A percentile compares a stretch with the other conserved stretches of the same genome.
Evolutionary conservation across 345 rosid species (phyloP).

Genomic region (Dipteronia dyeriana): DNA sequence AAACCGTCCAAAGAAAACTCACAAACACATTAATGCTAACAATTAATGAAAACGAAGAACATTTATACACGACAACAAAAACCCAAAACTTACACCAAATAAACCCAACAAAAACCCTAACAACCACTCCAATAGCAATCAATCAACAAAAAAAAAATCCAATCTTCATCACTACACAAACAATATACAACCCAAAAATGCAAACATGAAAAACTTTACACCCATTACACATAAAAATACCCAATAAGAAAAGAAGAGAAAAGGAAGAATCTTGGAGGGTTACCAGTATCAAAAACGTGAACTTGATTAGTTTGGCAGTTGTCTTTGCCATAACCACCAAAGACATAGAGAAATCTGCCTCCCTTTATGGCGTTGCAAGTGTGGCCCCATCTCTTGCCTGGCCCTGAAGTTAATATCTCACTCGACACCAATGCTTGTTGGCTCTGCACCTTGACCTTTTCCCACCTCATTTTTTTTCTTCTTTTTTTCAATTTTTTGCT

Average conservation of each 20-base stretch:
- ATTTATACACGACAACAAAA: slow-evolving; percentile 22
- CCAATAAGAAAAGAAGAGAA: background rate
- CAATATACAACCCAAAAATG: slow-evolving; percentile 13
- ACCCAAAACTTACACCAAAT: background rate
- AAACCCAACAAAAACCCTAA: slow-evolving; percentile 34
- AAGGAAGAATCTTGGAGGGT: slow-evolving; percentile 21
- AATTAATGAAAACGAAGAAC: slow-evolving; percentile 21
- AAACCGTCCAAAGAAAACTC: slow-evolving; percentile 8
- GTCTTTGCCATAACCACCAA: slow-evolving; percentile 90
- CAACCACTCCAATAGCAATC: background rate
- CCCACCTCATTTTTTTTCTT: slow-evolving; percentile 68
- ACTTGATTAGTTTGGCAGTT: slow-evolving; percentile 98
- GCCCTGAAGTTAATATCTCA: slow-evolving; percentile 43
- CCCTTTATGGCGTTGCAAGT: slow-evolving; percentile 90
- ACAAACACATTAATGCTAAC: slow-evolving; percentile 13
- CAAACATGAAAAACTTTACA: slow-evolving; percentile 15
- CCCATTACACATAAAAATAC: slow-evolving; percentile 6
- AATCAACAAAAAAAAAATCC: slow-evolving; percentile 4
- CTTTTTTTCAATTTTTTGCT: slow-evolving; percentile 8
- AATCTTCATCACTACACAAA: background rate
- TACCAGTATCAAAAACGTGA: slow-evolving; percentile 90
- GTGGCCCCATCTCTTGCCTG: slow-evolving; percentile 98
- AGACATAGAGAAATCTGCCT: slow-evolving; percentile 84
- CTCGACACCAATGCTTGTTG: slow-evolving; percentile 35
- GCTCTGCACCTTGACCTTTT: slow-evolving; percentile 45